These are phyloP conservation scores for Lactifluus pinguis DNA, from an alignment of 768 basidiomycete species.

Conservation along the genomic window DNA sequence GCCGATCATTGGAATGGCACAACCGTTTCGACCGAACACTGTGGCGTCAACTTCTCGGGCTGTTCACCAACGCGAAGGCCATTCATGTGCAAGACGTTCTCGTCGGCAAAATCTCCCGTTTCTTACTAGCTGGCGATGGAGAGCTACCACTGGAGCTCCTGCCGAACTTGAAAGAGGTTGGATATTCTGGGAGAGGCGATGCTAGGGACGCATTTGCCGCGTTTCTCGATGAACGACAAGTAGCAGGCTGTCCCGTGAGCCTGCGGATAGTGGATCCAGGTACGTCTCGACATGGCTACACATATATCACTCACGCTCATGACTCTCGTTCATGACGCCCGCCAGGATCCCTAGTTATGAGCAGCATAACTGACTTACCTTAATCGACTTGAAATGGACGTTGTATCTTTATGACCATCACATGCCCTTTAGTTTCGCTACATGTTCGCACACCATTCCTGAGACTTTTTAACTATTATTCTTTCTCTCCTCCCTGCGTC, in stretches of 20 bases:
- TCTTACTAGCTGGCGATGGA: not conserved
- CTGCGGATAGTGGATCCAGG: not conserved
- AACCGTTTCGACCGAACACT: not conserved
- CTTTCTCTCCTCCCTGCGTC: too few relatives aligned
- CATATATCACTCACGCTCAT: too few relatives aligned
- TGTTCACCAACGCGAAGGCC: not conserved
- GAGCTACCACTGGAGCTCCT: not conserved
- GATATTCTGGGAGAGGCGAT: not conserved
- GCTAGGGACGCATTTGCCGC: not conserved
- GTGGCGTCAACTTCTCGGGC: not conserved
- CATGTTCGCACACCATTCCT: too few relatives aligned
- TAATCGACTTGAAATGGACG: too few relatives aligned
- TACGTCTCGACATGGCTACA: too few relatives aligned
- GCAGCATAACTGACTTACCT: too few relatives aligned
- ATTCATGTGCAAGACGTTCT: not conserved
- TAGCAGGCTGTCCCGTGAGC: not conserved
- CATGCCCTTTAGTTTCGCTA: too few relatives aligned
- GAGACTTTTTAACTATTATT: too few relatives aligned
- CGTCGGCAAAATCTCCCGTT: not conserved
- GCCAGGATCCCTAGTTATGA: too few relatives aligned
- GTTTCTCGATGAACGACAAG: not conserved
- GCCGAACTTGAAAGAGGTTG: not conserved
- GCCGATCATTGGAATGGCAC: not conserved
- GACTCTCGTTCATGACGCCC: too few relatives aligned
- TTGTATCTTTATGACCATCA: too few relatives aligned